Percentiles rank a stretch among this genome's conserved stretches.
These are phyloP conservation scores for Leccinum subgranulosum DNA, from an alignment of 768 basidiomycete species.

Conservation along the genomic window DNA sequence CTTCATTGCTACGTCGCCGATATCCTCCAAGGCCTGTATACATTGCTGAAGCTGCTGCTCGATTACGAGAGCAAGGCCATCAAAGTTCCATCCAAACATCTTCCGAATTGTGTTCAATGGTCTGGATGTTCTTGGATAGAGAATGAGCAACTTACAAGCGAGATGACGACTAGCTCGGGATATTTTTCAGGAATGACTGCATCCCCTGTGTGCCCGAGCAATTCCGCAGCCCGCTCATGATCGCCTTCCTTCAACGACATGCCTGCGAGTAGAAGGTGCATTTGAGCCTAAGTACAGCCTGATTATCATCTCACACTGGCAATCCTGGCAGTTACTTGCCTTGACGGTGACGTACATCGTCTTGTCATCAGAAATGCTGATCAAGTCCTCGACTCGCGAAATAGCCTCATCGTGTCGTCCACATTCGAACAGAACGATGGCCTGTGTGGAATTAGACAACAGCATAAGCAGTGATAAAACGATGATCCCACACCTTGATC, in stretches of 20 bases:
- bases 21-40: neutral
- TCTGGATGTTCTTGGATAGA: neutral
- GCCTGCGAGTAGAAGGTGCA: neutral
- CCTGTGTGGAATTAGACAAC: neutral
- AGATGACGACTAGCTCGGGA: too few species aligned
- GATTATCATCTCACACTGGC: neutral
- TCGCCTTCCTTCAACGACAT: neutral
- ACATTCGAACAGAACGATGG: slow-evolving; percentile 5
- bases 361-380: neutral
- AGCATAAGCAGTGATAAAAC: too few species aligned
- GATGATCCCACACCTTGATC: slow-evolving; percentile 4
- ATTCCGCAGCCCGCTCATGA: neutral
- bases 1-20: neutral
- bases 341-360: neutral
- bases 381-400: slow-evolving; percentile 2
- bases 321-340: neutral
- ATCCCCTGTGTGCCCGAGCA: neutral
- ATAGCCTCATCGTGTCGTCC: slow-evolving; percentile 3
- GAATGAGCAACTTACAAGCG: neutral
- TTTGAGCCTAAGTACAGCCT: neutral
- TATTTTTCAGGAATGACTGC: too few species aligned
- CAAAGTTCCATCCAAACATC: slow-evolving; percentile 15
- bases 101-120: neutral
- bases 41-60: neutral
- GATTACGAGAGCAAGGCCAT: neutral